phyloP scores from a whole-genome alignment of 2,329 filamentous ascomycete species.

The Rhynchosporium agropyri region DNA sequence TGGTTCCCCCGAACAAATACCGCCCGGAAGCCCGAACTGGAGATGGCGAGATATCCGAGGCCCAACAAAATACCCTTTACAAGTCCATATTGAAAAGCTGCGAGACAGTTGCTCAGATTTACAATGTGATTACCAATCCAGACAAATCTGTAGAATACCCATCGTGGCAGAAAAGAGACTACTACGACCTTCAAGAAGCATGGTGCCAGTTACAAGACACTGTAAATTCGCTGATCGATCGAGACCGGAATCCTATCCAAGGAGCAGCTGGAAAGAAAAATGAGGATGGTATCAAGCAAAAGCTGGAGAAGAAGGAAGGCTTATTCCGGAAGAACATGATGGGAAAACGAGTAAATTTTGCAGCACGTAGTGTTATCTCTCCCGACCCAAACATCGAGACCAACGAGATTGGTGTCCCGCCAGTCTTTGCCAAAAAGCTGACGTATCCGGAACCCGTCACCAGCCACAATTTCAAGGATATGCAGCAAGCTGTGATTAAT shows the following conservation, averaged over 20 bases:
- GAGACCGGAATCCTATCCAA: constrained; percentile 80
- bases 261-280: constrained; percentile 76
- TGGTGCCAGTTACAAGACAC: constrained; percentile 84
- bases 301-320: constrained; percentile 97
- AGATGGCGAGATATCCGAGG: constrained; percentile 79
- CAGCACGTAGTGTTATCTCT: constrained; percentile 95
- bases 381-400: constrained; percentile 98
- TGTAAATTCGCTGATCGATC: constrained; percentile 92
- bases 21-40: constrained; percentile 85
- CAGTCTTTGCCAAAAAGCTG: constrained; percentile 95
- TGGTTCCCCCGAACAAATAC: constrained; percentile 91
- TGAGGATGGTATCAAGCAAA: constrained; percentile 95
- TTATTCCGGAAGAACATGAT: constrained; percentile 99
- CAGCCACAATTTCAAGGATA: constrained; percentile 92
- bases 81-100: constrained; percentile 80
- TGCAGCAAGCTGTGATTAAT: constrained; percentile 96
- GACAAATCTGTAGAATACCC: constrained; percentile 29
- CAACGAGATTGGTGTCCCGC: constrained; percentile 96
- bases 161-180: constrained; percentile 57
- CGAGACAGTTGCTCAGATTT: constrained; percentile 72
- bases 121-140: constrained; percentile 60
- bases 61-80: constrained; percentile 85
- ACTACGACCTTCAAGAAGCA: constrained; percentile 76
- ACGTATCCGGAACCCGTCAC: constrained; percentile 98
- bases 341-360: constrained; percentile 99